These are phyloP conservation scores for Forsythia viridissima DNA, from an alignment of 257 asterid genomes.

Conservation along the genomic window DNA sequence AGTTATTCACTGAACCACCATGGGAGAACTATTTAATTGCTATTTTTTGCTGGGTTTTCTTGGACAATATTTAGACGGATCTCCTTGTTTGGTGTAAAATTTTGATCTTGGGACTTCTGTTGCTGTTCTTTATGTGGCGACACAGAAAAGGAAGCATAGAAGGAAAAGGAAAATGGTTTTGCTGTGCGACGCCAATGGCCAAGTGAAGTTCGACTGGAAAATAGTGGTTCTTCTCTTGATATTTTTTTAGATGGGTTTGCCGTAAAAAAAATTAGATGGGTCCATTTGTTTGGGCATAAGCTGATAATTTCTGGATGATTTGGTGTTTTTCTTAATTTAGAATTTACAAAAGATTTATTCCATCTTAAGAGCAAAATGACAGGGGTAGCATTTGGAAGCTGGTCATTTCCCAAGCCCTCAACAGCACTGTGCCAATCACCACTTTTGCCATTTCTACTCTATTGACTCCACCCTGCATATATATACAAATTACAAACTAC, in stretches of 20 bases:
- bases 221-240: background rate
- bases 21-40: background rate
- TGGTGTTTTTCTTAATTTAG: background rate
- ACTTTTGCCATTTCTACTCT: background rate
- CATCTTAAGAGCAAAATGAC: background rate
- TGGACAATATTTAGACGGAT: background rate
- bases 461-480: background rate
- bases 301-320: background rate
- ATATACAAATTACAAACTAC: background rate
- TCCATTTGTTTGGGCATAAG: background rate
- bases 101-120: background rate
- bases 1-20: background rate
- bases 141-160: background rate
- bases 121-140: conserved; percentile 2
- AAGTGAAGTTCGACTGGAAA: background rate
- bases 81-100: background rate
- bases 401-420: background rate
- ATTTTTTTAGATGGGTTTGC: background rate
- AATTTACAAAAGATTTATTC: background rate
- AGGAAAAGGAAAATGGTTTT: background rate
- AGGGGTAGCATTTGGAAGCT: background rate
- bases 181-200: background rate
- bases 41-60: background rate
- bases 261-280: background rate
- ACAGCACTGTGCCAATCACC: background rate